These are phyloP conservation scores for Pseudocercospora fijiensis DNA, from an alignment of 2,329 filamentous ascomycete genomes.

Conservation along the genomic window DNA sequence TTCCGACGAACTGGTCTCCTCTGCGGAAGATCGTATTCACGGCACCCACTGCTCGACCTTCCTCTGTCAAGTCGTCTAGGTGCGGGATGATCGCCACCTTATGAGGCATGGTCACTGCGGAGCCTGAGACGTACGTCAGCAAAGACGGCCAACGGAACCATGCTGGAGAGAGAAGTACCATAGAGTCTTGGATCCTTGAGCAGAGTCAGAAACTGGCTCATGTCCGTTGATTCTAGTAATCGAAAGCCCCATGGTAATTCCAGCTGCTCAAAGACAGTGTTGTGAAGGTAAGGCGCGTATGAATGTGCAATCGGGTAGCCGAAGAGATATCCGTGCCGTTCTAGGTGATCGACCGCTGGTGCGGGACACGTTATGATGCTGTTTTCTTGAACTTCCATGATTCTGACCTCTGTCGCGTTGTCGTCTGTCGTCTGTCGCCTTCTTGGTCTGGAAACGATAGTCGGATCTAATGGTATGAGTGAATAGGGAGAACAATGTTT, in stretches of 20 bases:
- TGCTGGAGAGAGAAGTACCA: conserved; percentile 45
- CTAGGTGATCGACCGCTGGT: conserved; percentile 38
- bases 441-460: not conserved
- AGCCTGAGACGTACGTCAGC: conserved; percentile 48
- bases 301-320: conserved; percentile 59
- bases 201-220: conserved; percentile 48
- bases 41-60: conserved; percentile 71
- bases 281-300: conserved; percentile 56
- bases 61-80: conserved; percentile 70
- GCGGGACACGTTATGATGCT: conserved; percentile 29
- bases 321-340: conserved; percentile 57
- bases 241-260: conserved; percentile 55
- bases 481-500: not conserved
- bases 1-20: conserved; percentile 58
- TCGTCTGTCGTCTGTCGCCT: too few species aligned
- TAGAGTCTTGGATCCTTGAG: conserved; percentile 61
- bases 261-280: conserved; percentile 54
- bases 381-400: conserved; percentile 19
- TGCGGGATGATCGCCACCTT: conserved; percentile 74
- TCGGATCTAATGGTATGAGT: not conserved
- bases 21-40: conserved; percentile 76
- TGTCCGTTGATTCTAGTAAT: conserved; percentile 49
- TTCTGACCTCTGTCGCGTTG: not conserved
- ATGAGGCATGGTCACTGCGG: conserved; percentile 79
- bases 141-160: not conserved